Conservation (phyloP, 2,329 filamentous ascomycete species). For the Verticillium tricorpus region DNA sequence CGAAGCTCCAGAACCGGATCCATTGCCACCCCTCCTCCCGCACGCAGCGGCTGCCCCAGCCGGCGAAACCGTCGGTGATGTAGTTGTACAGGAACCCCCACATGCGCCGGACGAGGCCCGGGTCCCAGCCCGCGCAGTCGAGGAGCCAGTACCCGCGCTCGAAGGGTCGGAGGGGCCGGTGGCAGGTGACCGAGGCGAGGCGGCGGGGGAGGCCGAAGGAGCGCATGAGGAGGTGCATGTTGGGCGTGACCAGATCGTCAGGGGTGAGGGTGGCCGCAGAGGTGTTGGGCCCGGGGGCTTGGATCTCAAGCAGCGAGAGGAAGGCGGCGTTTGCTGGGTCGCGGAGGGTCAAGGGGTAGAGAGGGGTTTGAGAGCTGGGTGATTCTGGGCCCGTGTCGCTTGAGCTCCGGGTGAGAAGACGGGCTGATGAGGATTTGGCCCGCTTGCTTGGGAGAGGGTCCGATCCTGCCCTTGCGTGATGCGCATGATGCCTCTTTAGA, state of each 20-base stretch:
- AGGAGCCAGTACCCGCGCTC: constrained; percentile 80
- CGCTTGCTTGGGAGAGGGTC: constrained; percentile 25
- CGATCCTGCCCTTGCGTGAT: constrained; percentile 20
- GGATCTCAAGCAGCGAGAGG: constrained; percentile 36
- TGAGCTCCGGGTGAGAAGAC: constrained; percentile 19
- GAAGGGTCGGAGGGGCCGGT: constrained; percentile 45
- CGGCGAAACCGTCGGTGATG: constrained; percentile 53
- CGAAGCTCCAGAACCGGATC: constrained; percentile 75
- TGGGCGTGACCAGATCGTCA: constrained; percentile 50
- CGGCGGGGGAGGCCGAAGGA: constrained; percentile 47
- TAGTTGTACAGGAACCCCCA: constrained; percentile 61
- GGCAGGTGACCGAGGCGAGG: constrained; percentile 40
- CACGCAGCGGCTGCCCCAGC: constrained; percentile 63
- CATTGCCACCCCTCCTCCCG: constrained; percentile 37
- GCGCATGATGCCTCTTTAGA: constrained; percentile 11
- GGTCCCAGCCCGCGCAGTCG: constrained; percentile 50
- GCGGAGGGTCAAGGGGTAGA: background rate
- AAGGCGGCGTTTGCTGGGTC: background rate
- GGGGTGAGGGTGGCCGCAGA: constrained; percentile 30
- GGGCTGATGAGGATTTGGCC: background rate
- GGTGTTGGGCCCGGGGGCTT: constrained; percentile 41
- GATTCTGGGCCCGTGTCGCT: constrained; percentile 20
- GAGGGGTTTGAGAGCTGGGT: background rate
- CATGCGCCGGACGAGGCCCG: constrained; percentile 41
- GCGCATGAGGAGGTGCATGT: constrained; percentile 46